Evolutionary conservation across 176 grass and related monocot genomes (phyloP), one percentile per base, ranked within the genome.

Genomic region (Cymbopogon citratus): DNA sequence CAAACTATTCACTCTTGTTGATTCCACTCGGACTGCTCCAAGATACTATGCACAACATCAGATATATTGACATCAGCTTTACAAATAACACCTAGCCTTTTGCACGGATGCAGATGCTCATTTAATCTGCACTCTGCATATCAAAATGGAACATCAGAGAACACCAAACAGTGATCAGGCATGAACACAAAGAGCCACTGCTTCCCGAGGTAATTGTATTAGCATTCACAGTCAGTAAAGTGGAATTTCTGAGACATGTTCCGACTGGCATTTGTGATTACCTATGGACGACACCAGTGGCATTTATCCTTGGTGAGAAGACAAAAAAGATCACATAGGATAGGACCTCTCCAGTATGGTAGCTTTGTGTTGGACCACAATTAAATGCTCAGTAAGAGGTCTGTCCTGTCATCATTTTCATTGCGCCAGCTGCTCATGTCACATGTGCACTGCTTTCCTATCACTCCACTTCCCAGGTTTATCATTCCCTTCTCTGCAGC

Each of bases 401-500:
- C n/a, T n/a, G n/a, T n/a, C 21, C 11, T 80, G 56, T 10, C 75
- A 61, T 74, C 28, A 73, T 74, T 69, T 88, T 49, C 28, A 75
- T 80, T 69, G 12, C 28, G 75, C 52, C 36, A 1, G 28, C 24
- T 62, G 63, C 70, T 71, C 43, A 56, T 24, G 52, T 76, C 73
- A 74, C 45, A 75, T 25, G 36, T 56, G 34, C 45, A 14, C 60
- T 87, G 70, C 75, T 72, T 80, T 80, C 74, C 46, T 34, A 66
- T 61, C 24, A 52, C 63, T 72, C 27, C 75, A 87, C 39, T 73
- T 84, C 33, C 27, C 19, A 77, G 39, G n/a, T 33, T n/a, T 72
- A 76, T 89, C 63, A 84, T 60, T 80, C 84, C 54, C 84, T 91
- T 79, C 64, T 91, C 89, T 71, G 83, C 66, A 79, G 70, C 62